Evolutionary conservation across 768 basidiomycete species (phyloP), one percentile per base, ranked within the genome.

Genomic region (Auriscalpium orientale): DNA sequence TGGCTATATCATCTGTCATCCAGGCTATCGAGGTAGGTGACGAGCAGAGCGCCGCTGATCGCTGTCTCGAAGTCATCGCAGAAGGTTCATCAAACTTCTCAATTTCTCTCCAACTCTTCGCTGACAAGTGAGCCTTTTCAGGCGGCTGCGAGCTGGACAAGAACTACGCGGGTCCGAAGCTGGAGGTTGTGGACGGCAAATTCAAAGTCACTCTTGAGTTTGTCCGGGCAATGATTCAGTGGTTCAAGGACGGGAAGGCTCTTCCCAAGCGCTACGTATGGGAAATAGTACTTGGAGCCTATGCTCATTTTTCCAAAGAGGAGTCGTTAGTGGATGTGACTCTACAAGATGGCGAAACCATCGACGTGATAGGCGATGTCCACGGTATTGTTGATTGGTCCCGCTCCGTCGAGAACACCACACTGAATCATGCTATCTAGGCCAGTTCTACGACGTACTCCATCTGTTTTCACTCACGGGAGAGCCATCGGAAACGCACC

Each of bases 291-390:
- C 76, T 99, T 15, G 93, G 90, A 10, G 93, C 91, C 58, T 80
- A 89, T 67, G 78, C 81, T 18, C 75, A 81, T 18, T 86, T 98
- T 64, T 74, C 76, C 15, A 79, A 84, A 63, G 91, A 94, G 65
- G 83, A 87, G 57, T 93, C 84, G 60, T 62, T 99, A 65, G 91
- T 95, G 15, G 80, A 87, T 51, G 77, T 95, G 21, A 71, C 78
- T 50, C 70, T 99, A 21, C 77, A 79, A 28, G 84, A 92, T 13
- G 94, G 87, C 0, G 75, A 85, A 54, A 93, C 86, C 1, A 84
- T 87, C 66, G 94, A 98, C 71, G 86, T 99, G 55, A 94, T 99
- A 62, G 97, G 97, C 13, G 95, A 98, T 70, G 91, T 94, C 12
- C 94, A 97, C 70, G 93, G 93, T 89, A 60, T 44, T 28, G 28